Evolutionary conservation across 2,329 filamentous ascomycete species (phyloP).

Genomic region (Drechslerella dactyloides): DNA sequence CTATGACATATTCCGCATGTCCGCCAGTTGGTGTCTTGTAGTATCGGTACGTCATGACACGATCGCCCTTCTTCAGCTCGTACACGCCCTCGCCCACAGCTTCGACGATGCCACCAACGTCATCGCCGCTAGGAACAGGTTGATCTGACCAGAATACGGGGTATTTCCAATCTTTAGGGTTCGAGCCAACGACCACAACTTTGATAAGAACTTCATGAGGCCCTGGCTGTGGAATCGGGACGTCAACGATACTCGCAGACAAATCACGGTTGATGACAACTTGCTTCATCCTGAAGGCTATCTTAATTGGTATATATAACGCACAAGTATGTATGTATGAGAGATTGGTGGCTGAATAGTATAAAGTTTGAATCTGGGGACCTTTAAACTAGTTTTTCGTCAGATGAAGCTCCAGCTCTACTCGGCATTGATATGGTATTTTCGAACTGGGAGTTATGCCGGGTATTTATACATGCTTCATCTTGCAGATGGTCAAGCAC

Average conservation of each 20-base stretch:
- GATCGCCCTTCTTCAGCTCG: conserved; percentile 59
- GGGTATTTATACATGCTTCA: conserved; percentile 56
- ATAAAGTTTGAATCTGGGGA: too few relatives aligned
- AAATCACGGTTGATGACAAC: conserved; percentile 54
- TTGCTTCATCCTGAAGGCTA: conserved; percentile 55
- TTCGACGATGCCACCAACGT: conserved; percentile 54
- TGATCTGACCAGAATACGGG: conserved; percentile 15
- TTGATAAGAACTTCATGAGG: conserved; percentile 56
- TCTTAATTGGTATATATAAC: too few relatives aligned
- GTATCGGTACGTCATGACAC: conserved; percentile 61
- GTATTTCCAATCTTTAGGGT: conserved; percentile 55
- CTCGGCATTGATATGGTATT: too few relatives aligned
- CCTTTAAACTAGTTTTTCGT: too few relatives aligned
- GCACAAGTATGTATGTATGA: too few relatives aligned
- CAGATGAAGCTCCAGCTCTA: too few relatives aligned
- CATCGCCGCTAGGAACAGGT: conserved; percentile 56
- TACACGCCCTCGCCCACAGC: conserved; percentile 29
- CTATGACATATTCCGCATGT: conserved; percentile 58
- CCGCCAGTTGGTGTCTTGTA: conserved; percentile 55
- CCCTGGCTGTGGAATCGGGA: conserved; percentile 55
- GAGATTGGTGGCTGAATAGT: too few relatives aligned
- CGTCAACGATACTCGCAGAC: conserved; percentile 41
- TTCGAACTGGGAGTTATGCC: too few relatives aligned
- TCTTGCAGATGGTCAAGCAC: too few relatives aligned
- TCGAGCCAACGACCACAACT: conserved; percentile 56